Base-by-base conservation (phyloP, 2,329 filamentous ascomycete species). In the Fusarium scirpi region DNA sequence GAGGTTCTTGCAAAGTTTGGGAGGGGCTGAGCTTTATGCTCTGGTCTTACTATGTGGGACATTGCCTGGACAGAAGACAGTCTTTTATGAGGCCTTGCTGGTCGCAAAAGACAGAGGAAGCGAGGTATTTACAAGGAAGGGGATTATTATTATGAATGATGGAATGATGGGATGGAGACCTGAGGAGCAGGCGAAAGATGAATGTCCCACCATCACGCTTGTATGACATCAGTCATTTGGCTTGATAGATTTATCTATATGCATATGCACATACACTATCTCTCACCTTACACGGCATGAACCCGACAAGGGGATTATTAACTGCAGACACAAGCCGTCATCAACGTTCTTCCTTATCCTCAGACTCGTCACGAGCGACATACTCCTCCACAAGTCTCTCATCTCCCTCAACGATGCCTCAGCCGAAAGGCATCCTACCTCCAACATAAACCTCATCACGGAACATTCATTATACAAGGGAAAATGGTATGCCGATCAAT, bases 391-490 rank as follows among this genome's bases (percentile, higher is more conserved):
- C 4, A 4, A 58, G 38, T 60, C 58, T 6, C 32, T 45, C 8
- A 58, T 58, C 18, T 60, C 58, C 6, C 32, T 41, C 1, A 60
- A 1, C 0, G 58, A 60, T 30, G 52, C 20, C 32, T 60, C 58
- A 41, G 58, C 58, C 4, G 58, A 60, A 8, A 60, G 52, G 52
- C 43, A 58, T 3, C 58, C 58, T 16, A 60, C 58, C 6, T 47
- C 25, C 25, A 60, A n/a, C 58, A 58, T 60, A 11, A 43, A 41
- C 20, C 18, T 60, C 41, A 58, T 25, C 0, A 60, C 25, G 41
- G 27, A 60, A 60, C 2, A 24, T 60, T 30, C 29, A 30, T 30
- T 13, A 30, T 12, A 30, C 12, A 30, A 13, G 11, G 29, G 5
- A 13, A 30, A 1, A 30, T 13, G 7, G 5, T 6, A 13, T 30